Conservation (phyloP, 306 rosid genomes). For the Lagenaria siceraria region DNA sequence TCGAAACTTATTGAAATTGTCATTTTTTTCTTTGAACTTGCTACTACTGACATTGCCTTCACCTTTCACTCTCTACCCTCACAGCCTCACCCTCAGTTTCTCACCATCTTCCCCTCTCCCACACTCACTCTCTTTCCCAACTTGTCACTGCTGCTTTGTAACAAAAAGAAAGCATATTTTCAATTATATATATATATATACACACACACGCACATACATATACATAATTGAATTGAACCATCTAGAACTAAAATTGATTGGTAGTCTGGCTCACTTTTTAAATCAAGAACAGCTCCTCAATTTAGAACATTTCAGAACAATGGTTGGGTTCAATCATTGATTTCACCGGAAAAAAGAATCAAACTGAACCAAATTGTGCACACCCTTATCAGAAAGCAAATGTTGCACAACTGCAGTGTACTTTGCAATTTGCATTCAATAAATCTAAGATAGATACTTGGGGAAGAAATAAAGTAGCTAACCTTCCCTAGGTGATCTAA, state of each 20-base stretch:
- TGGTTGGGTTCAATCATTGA: background rate
- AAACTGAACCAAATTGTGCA: background rate
- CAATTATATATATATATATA: no score
- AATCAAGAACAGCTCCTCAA: background rate
- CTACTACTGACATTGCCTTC: no score
- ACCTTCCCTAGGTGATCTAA: conserved; percentile 44
- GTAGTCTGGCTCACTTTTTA: background rate
- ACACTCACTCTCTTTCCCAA: background rate
- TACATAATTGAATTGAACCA: background rate
- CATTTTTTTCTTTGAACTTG: no score
- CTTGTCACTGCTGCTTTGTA: background rate
- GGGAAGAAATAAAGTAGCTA: background rate
- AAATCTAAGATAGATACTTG: background rate
- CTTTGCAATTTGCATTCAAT: background rate
- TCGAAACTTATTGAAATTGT: no score
- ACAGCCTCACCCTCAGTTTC: no score
- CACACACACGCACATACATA: no score
- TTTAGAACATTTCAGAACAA: background rate
- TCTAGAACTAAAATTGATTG: background rate
- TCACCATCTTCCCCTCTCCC: background rate
- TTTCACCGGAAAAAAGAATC: background rate
- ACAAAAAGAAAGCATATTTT: background rate
- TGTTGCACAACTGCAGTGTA: background rate
- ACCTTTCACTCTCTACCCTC: no score
- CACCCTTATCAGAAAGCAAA: background rate